A percentile compares a stretch with the other conserved stretches of the same genome.
Conservation (phyloP, 805 yeast genomes). For the Clavispora vitiphila region DNA sequence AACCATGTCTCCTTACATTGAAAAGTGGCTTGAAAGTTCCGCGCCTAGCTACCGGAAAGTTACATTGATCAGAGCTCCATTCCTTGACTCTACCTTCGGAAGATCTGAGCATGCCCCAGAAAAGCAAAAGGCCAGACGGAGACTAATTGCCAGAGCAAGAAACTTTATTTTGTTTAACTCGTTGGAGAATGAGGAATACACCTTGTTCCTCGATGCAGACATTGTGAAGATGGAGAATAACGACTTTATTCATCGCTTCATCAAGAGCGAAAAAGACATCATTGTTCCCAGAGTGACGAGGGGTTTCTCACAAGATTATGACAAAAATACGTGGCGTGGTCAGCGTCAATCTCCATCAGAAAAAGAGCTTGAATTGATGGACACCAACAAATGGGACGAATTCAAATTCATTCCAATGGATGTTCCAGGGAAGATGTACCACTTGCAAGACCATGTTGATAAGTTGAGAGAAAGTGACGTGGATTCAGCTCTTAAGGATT, state of each 20-base stretch:
- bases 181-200: conserved; percentile 26
- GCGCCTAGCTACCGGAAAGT: conserved; percentile 7
- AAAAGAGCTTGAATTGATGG: conserved; percentile 9
- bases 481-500: background rate
- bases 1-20: conserved; percentile 16
- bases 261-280: conserved; percentile 27
- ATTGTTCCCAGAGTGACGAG: conserved; percentile 32
- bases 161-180: conserved; percentile 29
- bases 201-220: conserved; percentile 36
- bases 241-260: conserved; percentile 22
- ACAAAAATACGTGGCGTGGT: conserved; percentile 39
- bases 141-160: conserved; percentile 33
- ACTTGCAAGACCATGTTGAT: conserved; percentile 19
- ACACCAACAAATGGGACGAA: conserved; percentile 20
- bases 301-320: conserved; percentile 28
- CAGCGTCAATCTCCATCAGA: conserved; percentile 27
- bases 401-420: conserved; percentile 33
- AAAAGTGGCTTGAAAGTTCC: conserved; percentile 3
- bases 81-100: conserved; percentile 8
- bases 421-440: conserved; percentile 21
- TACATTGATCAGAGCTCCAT: conserved; percentile 11
- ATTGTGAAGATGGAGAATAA: conserved; percentile 20
- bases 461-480: background rate
- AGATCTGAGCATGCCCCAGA: conserved; percentile 7
- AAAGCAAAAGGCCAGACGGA: conserved; percentile 30